A percentile compares a stretch with the other conserved stretches of the same genome.
phyloP scores from a whole-genome alignment of 768 basidiomycete genomes.

The Phallus indusiatus region DNA sequence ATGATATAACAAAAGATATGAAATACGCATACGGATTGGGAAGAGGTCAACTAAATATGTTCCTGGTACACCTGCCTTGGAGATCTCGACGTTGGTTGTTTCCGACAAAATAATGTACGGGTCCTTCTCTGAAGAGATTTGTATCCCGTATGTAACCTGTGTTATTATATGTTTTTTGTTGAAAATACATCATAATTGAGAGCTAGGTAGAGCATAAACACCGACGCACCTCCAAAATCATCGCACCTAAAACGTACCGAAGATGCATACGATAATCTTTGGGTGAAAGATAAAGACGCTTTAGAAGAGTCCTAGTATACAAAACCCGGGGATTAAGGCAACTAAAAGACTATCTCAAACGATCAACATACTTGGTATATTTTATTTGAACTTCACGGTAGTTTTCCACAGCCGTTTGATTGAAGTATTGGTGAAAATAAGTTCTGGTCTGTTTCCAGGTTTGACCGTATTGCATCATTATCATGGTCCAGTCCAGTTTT shows the following conservation, averaged over 20 bases:
- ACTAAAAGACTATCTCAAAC: background rate
- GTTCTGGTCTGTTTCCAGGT: slow-evolving; percentile 30
- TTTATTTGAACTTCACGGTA: slow-evolving; percentile 38
- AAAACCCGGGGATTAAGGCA: background rate
- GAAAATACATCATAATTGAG: too few relatives aligned
- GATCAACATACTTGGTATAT: slow-evolving; percentile 26
- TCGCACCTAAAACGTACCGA: background rate
- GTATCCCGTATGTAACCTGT: slow-evolving; percentile 13
- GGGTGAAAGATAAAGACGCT: slow-evolving; percentile 1
- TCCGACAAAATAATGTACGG: slow-evolving; percentile 12
- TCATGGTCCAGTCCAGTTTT: slow-evolving; percentile 38
- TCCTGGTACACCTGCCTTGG: slow-evolving; percentile 6
- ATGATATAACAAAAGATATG: background rate
- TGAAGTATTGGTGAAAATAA: slow-evolving; percentile 45
- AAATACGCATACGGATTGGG: slow-evolving; percentile 2
- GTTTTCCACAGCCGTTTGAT: slow-evolving; percentile 29
- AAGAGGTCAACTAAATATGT: slow-evolving; percentile 9
- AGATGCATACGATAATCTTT: background rate
- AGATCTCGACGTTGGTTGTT: background rate
- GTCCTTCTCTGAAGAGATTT: slow-evolving; percentile 9
- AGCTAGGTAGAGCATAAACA: background rate
- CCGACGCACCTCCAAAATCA: background rate
- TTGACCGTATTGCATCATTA: slow-evolving; percentile 43
- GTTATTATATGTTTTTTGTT: slow-evolving; percentile 5
- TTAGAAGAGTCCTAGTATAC: background rate